Percentiles rank a stretch among this genome's conserved stretches.
Conservation (phyloP, 805 yeast species). For the Starmerella floricola region DNA sequence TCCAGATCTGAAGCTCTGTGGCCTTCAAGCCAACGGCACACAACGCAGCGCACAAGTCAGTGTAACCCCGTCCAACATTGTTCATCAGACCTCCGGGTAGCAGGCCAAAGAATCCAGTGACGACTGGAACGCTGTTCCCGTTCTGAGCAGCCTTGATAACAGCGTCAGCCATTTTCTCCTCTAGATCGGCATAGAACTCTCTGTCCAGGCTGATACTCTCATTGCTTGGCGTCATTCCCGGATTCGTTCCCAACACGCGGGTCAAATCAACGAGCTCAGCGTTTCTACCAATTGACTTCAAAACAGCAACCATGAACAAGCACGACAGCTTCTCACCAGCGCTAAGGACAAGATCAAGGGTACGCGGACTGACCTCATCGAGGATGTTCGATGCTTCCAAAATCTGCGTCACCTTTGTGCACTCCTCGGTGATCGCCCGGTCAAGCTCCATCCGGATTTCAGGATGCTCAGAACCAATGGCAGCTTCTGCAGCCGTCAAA, state of each 20-base stretch:
- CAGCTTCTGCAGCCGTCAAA: constrained; percentile 50
- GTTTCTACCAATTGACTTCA: constrained; percentile 69
- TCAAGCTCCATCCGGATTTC: constrained; percentile 44
- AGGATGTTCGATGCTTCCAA: constrained; percentile 79
- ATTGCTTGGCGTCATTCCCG: constrained; percentile 10
- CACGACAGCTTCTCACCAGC: constrained; percentile 91
- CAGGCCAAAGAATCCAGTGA: constrained; percentile 90
- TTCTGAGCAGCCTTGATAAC: constrained; percentile 25
- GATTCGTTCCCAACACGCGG: constrained; percentile 36
- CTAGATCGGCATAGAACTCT: constrained; percentile 42
- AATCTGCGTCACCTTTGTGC: constrained; percentile 54
- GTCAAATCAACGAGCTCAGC: constrained; percentile 74
- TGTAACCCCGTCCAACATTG: constrained; percentile 94
- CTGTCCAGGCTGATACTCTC: constrained; percentile 49
- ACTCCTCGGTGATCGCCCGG: constrained; percentile 48
- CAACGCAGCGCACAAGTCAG: constrained; percentile 94
- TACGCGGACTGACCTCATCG: constrained; percentile 82
- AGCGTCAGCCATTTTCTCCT: constrained; percentile 38
- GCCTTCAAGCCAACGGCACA: constrained; percentile 87
- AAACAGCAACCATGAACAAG: constrained; percentile 70
- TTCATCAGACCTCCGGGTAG: constrained; percentile 92
- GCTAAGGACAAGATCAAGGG: constrained; percentile 80
- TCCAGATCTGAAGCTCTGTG: constrained; percentile 95
- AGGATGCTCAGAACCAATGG: constrained; percentile 33
- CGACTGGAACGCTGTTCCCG: constrained; percentile 57